Conservation (phyloP, 2,329 filamentous ascomycete species). For the Gnomoniopsis sp. region DNA sequence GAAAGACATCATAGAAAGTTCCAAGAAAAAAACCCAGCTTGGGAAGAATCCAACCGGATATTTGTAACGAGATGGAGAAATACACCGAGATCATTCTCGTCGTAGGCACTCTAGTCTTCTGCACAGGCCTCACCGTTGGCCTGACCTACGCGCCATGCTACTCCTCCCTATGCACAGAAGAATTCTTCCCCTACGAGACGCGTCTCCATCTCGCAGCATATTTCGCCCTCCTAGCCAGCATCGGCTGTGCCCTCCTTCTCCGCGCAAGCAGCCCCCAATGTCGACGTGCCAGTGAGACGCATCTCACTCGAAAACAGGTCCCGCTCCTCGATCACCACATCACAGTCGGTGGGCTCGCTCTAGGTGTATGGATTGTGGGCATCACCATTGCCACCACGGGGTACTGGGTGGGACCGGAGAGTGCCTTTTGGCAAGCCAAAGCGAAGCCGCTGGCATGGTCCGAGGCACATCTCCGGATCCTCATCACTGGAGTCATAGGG, state of each 20-base stretch:
- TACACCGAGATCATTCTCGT: background rate
- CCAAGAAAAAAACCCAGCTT: background rate
- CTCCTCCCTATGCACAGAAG: constrained; percentile 16
- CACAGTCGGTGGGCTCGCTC: constrained; percentile 7
- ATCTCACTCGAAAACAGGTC: background rate
- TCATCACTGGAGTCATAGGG: constrained; percentile 15
- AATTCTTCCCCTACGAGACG: constrained; percentile 14
- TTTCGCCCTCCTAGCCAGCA: constrained; percentile 13
- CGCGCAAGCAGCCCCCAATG: background rate
- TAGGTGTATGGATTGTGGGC: constrained; percentile 11
- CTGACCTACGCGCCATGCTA: constrained; percentile 19
- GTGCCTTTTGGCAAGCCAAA: constrained; percentile 7
- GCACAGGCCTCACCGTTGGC: constrained; percentile 11
- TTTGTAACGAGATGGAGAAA: background rate
- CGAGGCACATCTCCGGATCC: constrained; percentile 13
- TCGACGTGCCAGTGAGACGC: constrained; percentile 1
- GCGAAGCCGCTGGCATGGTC: constrained; percentile 10
- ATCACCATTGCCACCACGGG: constrained; percentile 10
- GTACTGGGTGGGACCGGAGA: constrained; percentile 13
- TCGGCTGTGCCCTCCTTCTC: background rate
- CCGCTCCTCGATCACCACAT: constrained; percentile 4
- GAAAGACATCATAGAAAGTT: background rate
- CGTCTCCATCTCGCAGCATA: constrained; percentile 14
- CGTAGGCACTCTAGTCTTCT: background rate
- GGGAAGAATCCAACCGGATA: background rate